Base-by-base conservation (phyloP, 2,329 filamentous ascomycete species). In the Aspergillus sp. region DNA sequence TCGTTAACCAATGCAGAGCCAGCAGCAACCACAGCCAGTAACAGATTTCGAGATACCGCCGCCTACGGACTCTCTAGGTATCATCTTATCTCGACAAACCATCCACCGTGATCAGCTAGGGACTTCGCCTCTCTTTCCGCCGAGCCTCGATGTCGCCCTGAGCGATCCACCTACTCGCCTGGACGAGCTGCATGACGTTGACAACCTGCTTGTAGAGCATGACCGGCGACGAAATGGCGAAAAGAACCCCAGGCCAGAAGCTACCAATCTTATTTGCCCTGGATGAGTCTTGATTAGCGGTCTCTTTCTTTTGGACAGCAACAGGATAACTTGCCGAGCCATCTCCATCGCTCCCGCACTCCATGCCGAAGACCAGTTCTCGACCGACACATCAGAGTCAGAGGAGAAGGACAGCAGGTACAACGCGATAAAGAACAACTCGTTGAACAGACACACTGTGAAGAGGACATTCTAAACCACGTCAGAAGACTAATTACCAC, bases 341-440 rank as follows among this genome's bases (percentile, higher is more conserved):
- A 96, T 85, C 80, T 98, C 94, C 77, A 97, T 88, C n/a, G 94
- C 94, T 30, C 90, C 93, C 7, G 94, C 93, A 74, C 91, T 96
- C 84, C 94, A 96, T 1, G 94, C 15, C 5, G 31, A 41, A 5
- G 93, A 74, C 91, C 93, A 50, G 91, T 87, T 79, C 96, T 96
- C 41, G 69, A 96, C 84, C 68, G 89, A 79, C n/a, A 88, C 87
- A 63, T 83, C 79, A 5, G 91, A 86, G 55, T 92, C 89, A 43
- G 84, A 96, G 60, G 91, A 96, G 84, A 99, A 99, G 71, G 93
- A 97, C 62, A 99, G 89, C 57, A 99, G 90, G 82, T 99, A 99
- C 64, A 99, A 87, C 28, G 92, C 93, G 75, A 99, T 97, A 84
- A 99, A 99, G 85, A 97, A 99, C 66, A 93, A 81, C 80, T 99